phyloP scores from a whole-genome alignment of 768 basidiomycete species.

The Mycena kentingensis region DNA sequence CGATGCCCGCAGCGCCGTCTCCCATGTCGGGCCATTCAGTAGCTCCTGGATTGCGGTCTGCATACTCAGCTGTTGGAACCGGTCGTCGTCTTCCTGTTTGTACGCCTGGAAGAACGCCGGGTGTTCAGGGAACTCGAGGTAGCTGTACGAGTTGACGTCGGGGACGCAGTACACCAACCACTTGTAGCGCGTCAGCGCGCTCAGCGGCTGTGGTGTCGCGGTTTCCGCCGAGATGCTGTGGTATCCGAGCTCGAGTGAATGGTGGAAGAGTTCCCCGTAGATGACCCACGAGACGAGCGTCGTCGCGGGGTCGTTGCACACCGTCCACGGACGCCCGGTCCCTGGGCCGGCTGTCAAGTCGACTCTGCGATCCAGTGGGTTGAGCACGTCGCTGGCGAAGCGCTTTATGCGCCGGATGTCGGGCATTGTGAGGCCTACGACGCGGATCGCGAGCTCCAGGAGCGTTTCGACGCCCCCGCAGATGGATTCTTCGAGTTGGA shows the following conservation, averaged over 20 bases:
- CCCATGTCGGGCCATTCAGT: neutral
- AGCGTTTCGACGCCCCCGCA: conserved; percentile 19
- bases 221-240: neutral
- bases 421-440: conserved; percentile 16
- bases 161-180: conserved; percentile 23
- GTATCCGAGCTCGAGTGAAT: conserved; percentile 15
- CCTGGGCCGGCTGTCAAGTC: conserved; percentile 8
- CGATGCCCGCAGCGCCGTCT: neutral
- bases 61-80: conserved; percentile 18
- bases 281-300: conserved; percentile 18
- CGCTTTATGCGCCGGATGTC: conserved; percentile 17
- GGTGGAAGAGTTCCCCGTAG: conserved; percentile 21
- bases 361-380: conserved; percentile 11
- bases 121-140: conserved; percentile 4
- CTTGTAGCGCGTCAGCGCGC: conserved; percentile 17
- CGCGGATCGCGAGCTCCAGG: conserved; percentile 17
- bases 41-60: neutral
- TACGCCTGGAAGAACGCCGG: conserved; percentile 13
- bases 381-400: conserved; percentile 16
- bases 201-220: conserved; percentile 9
- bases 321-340: neutral
- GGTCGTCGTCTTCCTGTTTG: conserved; percentile 2
- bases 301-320: conserved; percentile 18
- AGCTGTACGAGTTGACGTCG: conserved; percentile 15
- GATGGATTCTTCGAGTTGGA: conserved; percentile 14